These are phyloP conservation scores for Colletotrichum spinosum DNA, from an alignment of 2,329 filamentous ascomycete species.

Conservation along the genomic window DNA sequence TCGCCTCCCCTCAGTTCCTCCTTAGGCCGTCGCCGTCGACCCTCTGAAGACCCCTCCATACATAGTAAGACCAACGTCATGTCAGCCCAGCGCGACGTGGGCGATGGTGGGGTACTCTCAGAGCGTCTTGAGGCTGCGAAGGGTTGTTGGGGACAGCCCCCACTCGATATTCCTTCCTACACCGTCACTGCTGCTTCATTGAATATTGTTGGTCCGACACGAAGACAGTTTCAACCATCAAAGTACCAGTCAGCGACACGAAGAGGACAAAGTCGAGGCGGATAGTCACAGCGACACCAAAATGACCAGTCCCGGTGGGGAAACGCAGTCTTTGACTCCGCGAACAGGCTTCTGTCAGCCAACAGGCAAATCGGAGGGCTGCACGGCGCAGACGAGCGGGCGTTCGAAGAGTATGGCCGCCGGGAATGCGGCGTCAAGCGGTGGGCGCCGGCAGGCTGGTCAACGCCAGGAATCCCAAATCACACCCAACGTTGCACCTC, in stretches of 20 bases:
- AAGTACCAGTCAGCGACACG: too few relatives aligned
- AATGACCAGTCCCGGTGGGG: conserved; percentile 25
- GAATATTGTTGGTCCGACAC: too few relatives aligned
- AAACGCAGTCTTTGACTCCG: conserved; percentile 25
- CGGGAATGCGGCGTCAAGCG: conserved; percentile 15
- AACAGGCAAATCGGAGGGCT: conserved; percentile 38
- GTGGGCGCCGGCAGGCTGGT: conserved; percentile 37
- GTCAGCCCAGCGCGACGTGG: conserved; percentile 18
- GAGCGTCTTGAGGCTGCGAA: conserved; percentile 10
- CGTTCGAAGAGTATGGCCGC: conserved; percentile 34
- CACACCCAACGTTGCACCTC: conserved; percentile 15
- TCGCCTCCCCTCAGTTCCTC: background rate
- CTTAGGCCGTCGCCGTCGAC: background rate
- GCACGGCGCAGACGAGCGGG: conserved; percentile 38
- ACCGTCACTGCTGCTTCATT: too few relatives aligned
- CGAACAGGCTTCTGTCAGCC: conserved; percentile 27
- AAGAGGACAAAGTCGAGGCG: background rate
- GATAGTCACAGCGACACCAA: background rate
- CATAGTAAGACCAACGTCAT: conserved; percentile 30
- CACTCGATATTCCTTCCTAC: background rate
- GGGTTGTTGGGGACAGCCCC: conserved; percentile 6
- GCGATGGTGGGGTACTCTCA: conserved; percentile 30
- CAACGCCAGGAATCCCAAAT: conserved; percentile 27
- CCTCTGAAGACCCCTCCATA: conserved; percentile 18
- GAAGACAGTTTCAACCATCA: too few relatives aligned